These are phyloP conservation scores for Thraustochytrium striatum DNA, from an alignment of 352 stramenopile genomes.

Conservation along the genomic window DNA sequence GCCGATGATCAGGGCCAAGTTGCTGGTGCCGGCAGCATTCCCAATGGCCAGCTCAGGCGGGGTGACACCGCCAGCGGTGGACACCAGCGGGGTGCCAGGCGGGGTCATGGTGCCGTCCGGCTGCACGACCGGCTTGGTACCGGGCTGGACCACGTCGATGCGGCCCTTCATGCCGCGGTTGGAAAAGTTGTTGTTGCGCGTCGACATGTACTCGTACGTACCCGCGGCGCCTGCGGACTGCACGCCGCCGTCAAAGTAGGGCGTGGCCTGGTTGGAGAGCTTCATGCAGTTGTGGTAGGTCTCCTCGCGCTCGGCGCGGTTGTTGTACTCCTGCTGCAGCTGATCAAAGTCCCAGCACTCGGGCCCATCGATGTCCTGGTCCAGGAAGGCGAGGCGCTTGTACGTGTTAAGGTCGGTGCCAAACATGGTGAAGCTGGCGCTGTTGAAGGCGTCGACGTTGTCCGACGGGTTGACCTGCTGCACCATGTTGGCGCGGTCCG, in stretches of 20 bases:
- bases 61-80: too few relatives aligned
- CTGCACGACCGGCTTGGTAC: too few relatives aligned
- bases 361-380: conserved; percentile 26
- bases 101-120: too few relatives aligned
- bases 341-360: conserved; percentile 14
- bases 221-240: conserved; percentile 9
- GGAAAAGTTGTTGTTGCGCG: conserved; percentile 60
- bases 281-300: conserved; percentile 56
- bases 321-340: background rate
- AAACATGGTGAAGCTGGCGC: conserved; percentile 16
- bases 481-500: conserved; percentile 55
- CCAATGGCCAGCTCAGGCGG: too few relatives aligned
- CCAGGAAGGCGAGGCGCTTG: background rate
- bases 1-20: too few relatives aligned
- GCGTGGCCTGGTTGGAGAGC: conserved; percentile 54
- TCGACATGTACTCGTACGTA: conserved; percentile 54
- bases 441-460: conserved; percentile 48
- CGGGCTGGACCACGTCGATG: background rate
- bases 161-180: conserved; percentile 49
- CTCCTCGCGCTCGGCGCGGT: conserved; percentile 51
- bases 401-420: background rate
- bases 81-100: too few relatives aligned
- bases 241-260: conserved; percentile 57
- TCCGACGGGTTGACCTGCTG: conserved; percentile 49
- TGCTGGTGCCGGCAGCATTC: too few relatives aligned